These are phyloP conservation scores for Phialocephala subalpina DNA, from an alignment of 2,329 filamentous ascomycete genomes.

Conservation along the genomic window DNA sequence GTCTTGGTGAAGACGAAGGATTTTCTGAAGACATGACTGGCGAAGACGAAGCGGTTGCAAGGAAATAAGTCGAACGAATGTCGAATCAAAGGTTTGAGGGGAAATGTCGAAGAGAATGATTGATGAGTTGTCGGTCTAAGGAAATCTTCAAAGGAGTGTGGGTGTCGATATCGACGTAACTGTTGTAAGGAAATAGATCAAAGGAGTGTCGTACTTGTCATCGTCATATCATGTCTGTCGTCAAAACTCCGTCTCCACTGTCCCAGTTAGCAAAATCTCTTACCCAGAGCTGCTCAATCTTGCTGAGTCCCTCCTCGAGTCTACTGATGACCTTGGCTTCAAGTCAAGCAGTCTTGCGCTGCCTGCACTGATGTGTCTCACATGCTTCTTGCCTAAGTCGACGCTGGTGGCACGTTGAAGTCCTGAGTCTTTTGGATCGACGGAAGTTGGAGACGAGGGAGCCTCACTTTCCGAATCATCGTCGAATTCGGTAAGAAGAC, in stretches of 20 bases:
- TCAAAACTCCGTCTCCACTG: slow-evolving; percentile 8
- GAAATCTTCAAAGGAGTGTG: slow-evolving; percentile 45
- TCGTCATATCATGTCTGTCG: slow-evolving; percentile 29
- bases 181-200: slow-evolving; percentile 36
- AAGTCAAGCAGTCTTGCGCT: slow-evolving; percentile 80
- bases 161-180: slow-evolving; percentile 37
- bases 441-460: slow-evolving; percentile 26
- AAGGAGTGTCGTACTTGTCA: slow-evolving; percentile 45
- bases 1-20: slow-evolving; percentile 10
- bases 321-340: slow-evolving; percentile 61
- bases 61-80: slow-evolving; percentile 30
- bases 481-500: slow-evolving; percentile 49
- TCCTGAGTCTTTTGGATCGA: slow-evolving; percentile 17
- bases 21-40: slow-evolving; percentile 24
- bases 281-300: slow-evolving; percentile 17
- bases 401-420: slow-evolving; percentile 76
- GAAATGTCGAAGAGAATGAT: slow-evolving; percentile 44
- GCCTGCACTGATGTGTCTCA: slow-evolving; percentile 77
- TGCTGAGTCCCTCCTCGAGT: slow-evolving; percentile 43
- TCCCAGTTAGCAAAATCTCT: slow-evolving; percentile 18
- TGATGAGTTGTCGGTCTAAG: slow-evolving; percentile 32
- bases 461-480: slow-evolving; percentile 36
- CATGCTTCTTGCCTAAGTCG: slow-evolving; percentile 67
- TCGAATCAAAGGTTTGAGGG: slow-evolving; percentile 31
- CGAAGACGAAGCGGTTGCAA: slow-evolving; percentile 33